Conservation (phyloP, 129 eudicot species). For the Ambrosia trifida region DNA sequence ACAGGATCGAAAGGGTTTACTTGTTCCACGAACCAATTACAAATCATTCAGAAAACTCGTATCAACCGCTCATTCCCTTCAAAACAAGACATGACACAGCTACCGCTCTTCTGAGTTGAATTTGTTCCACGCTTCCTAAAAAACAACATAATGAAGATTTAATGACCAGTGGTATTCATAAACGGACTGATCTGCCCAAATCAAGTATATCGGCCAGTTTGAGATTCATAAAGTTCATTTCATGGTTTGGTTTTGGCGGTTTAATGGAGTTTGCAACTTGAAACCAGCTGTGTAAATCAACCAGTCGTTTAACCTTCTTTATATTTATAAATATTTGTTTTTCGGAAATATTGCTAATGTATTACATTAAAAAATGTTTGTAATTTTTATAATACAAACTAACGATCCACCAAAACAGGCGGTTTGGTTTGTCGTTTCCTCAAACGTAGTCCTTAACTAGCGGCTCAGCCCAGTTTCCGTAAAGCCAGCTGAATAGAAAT, state of each 20-base stretch:
- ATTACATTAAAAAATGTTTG: not conserved
- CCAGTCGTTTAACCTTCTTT: not conserved
- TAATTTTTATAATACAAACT: not conserved
- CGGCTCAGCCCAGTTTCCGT: not conserved
- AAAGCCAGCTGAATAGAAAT: not conserved
- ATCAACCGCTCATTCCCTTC: slow-evolving; percentile 11
- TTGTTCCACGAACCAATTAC: slow-evolving; percentile 10
- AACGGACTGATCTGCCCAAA: not conserved
- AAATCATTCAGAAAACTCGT: slow-evolving; percentile 9
- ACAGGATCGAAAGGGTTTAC: slow-evolving; percentile 19
- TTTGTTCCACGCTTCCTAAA: slow-evolving; percentile 96
- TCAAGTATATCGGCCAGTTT: not conserved
- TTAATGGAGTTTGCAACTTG: not conserved
- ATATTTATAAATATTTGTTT: not conserved
- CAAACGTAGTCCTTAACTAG: not conserved
- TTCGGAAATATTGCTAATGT: not conserved
- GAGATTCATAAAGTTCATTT: not conserved
- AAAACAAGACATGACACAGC: not conserved
- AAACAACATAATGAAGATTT: not conserved
- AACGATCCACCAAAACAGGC: not conserved
- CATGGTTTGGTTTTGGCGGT: not conserved
- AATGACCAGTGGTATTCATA: not conserved
- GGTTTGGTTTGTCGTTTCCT: too few relatives aligned
- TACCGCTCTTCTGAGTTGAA: slow-evolving; percentile 94
- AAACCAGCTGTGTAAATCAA: not conserved